Percentiles rank a stretch among this genome's conserved stretches.
phyloP scores from a whole-genome alignment of 768 basidiomycete genomes.

The Mycena crocata region DNA sequence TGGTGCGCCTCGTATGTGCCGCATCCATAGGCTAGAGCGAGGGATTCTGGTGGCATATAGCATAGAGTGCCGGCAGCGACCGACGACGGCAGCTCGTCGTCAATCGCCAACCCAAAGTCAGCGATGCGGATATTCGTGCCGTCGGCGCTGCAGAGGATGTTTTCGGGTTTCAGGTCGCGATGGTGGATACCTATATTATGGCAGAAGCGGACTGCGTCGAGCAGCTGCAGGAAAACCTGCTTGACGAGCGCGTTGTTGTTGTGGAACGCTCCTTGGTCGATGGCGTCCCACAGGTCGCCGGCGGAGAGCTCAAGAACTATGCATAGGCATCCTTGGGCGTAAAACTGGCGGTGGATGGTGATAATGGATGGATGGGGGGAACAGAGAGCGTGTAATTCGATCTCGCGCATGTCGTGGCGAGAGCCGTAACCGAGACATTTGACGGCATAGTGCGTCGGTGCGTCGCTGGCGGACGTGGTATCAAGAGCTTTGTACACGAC shows the following conservation, averaged over 20 bases:
- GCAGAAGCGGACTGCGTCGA: slow-evolving; percentile 67
- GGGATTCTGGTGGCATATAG: slow-evolving; percentile 20
- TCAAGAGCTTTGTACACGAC: slow-evolving; percentile 18
- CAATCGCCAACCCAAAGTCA: slow-evolving; percentile 62
- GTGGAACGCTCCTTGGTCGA: slow-evolving; percentile 47
- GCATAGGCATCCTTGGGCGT: slow-evolving; percentile 59
- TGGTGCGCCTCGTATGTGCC: slow-evolving; percentile 35
- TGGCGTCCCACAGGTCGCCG: slow-evolving; percentile 58
- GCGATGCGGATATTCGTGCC: slow-evolving; percentile 55
- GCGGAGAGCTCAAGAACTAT: slow-evolving; percentile 51
- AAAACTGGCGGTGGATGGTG: slow-evolving; percentile 53
- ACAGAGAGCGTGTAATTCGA: neutral
- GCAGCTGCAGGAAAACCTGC: slow-evolving; percentile 56
- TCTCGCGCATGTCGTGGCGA: slow-evolving; percentile 1
- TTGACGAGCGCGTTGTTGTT: slow-evolving; percentile 56
- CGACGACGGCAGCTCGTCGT: slow-evolving; percentile 26
- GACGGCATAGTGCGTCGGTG: slow-evolving; percentile 1
- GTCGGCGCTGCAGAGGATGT: slow-evolving; percentile 67
- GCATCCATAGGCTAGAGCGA: neutral
- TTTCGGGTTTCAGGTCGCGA: slow-evolving; percentile 66
- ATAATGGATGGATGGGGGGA: neutral
- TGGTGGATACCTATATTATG: slow-evolving; percentile 75
- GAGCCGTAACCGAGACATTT: slow-evolving; percentile 16
- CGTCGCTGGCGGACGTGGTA: neutral
- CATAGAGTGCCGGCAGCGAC: slow-evolving; percentile 34